These are phyloP conservation scores for Kluyveromyces marxianus DNA, from an alignment of 1,139 yeast species.

Conservation along the genomic window DNA sequence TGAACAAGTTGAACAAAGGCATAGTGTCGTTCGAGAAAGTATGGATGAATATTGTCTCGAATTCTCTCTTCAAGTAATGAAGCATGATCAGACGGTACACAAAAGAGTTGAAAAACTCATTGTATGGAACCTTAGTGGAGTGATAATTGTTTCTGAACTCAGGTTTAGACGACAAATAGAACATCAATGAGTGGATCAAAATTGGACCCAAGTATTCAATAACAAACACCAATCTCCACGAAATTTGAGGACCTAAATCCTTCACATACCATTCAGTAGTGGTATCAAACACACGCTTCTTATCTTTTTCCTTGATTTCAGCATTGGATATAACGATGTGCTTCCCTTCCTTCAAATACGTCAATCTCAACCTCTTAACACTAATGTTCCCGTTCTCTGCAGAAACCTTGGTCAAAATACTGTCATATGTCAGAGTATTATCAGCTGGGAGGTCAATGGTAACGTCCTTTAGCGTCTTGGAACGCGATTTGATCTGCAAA, in stretches of 20 bases:
- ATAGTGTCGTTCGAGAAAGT: constrained; percentile 80
- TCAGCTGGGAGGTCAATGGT: constrained; percentile 33
- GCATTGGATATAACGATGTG: constrained; percentile 23
- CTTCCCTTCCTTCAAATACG: constrained; percentile 25
- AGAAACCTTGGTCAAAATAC: constrained; percentile 37
- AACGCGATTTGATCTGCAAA: constrained; percentile 39
- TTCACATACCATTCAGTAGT: constrained; percentile 47
- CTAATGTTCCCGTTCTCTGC: constrained; percentile 38
- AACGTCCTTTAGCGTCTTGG: constrained; percentile 40
- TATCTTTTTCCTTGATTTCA: constrained; percentile 25
- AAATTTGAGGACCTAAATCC: constrained; percentile 89
- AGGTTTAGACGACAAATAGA: constrained; percentile 26
- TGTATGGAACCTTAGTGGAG: constrained; percentile 9
- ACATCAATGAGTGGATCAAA: constrained; percentile 66
- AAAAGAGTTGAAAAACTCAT: constrained; percentile 20
- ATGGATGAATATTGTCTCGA: constrained; percentile 79
- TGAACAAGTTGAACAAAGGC: constrained; percentile 83
- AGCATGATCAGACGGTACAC: constrained; percentile 44
- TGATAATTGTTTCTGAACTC: constrained; percentile 10
- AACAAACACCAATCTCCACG: constrained; percentile 82
- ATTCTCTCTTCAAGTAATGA: constrained; percentile 83
- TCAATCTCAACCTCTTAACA: constrained; percentile 37
- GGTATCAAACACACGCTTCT: constrained; percentile 25
- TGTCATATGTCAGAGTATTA: constrained; percentile 28
- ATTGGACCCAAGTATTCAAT: constrained; percentile 89